Evolutionary conservation across 1,139 yeast species (phyloP), one percentile per base, ranked within the genome.

Genomic region (Debaryomycetaceae sp.): DNA sequence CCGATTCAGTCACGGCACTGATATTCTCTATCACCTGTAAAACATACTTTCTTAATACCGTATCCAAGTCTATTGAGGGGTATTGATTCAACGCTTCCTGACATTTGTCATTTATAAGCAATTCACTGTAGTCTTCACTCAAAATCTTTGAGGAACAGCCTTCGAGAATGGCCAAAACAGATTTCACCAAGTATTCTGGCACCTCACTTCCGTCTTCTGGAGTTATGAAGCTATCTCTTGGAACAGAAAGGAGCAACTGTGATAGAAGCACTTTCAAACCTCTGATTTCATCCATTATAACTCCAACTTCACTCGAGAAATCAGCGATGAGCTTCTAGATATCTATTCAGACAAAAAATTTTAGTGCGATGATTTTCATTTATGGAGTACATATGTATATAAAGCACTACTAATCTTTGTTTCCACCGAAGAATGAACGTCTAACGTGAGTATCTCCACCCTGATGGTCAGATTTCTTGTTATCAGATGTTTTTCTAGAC

Each of bases 391-490:
- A 37, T 33, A 37, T 40, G 37, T 36, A 34, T 38, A 24, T 45
- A 40, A 9, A 35, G 34, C 24, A 36, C 22, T 36, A 37, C 24
- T 36, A 37, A 40, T 40, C 38, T 35, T 34, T 44, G 34, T 41
- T 42, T 24, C 57, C 54, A 33, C 59, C 72, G 45, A 68, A 68
- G 45, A 67, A 65, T 3, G 72, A 66, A 33, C 62, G 58, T 34
- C 72, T 54, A 49, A 66, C 67, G 39, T 48, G 60, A 6, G 59
- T 48, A 13, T 68, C 72, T 34, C 55, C 53, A 30, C 49, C 51
- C 2, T 57, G 39, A 45, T 67, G 63, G 5, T 72, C 77, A n/a
- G 62, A 49, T 42, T 72, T 58, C 50, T 66, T 69, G 44, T 59
- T 58, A n/a, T 45, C 48, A 40, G 54, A 47, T 6, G 59, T 48